Conservation (phyloP, 1,284 basidiomycete genomes). For the Cystobasidium sp. region DNA sequence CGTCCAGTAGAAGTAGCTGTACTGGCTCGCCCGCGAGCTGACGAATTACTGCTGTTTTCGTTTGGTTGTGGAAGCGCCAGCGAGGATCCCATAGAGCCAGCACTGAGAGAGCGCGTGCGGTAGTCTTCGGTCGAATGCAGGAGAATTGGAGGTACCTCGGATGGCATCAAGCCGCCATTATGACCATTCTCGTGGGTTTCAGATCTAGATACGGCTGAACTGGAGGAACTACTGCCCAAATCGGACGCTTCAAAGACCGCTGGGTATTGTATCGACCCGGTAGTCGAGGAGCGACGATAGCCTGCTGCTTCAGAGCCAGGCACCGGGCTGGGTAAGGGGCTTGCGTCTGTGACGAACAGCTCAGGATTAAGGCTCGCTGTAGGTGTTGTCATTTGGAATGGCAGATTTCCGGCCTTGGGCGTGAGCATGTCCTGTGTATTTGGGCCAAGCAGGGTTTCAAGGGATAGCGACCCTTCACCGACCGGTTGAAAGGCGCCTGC, state of each 20-base stretch:
- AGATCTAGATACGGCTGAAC: conserved; percentile 12
- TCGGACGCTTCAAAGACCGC: conserved; percentile 39
- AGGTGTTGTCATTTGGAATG: background rate
- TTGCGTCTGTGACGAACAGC: background rate
- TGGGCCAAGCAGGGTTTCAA: conserved; percentile 20
- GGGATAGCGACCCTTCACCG: conserved; percentile 30
- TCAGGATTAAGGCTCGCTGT: background rate
- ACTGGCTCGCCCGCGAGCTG: background rate
- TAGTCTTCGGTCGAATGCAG: background rate
- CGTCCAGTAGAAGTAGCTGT: background rate
- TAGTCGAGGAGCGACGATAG: background rate
- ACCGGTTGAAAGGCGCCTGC: conserved; percentile 16
- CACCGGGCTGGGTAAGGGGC: conserved; percentile 10
- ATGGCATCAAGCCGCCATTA: background rate
- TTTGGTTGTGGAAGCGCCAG: background rate
- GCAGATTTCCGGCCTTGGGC: conserved; percentile 21
- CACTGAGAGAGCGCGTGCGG: background rate
- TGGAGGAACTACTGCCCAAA: conserved; percentile 32
- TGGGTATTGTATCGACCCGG: conserved; percentile 4
- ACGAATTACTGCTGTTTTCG: background rate
- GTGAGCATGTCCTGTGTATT: conserved; percentile 8
- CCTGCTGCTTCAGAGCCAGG: conserved; percentile 4
- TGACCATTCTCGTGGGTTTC: background rate
- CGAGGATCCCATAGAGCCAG: background rate
- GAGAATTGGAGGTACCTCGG: background rate